Conservation (phyloP, 306 rosid genomes). For the Inga laurina region DNA sequence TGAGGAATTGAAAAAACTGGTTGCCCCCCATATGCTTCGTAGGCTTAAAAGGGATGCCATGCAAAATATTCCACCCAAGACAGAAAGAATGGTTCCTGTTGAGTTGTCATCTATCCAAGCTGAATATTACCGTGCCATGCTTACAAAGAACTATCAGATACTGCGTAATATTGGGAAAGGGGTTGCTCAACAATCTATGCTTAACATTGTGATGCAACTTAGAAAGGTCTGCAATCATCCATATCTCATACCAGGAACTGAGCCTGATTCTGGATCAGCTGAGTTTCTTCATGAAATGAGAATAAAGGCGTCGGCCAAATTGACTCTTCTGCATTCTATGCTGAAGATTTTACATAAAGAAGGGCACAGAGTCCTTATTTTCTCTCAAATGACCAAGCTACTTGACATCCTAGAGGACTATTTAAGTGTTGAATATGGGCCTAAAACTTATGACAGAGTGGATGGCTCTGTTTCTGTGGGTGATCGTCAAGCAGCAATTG, state of each 20-base stretch:
- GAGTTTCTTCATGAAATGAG: slow-evolving; percentile 99
- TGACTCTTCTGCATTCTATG: slow-evolving; percentile 95
- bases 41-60: slow-evolving; percentile 98
- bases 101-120: slow-evolving; percentile 99
- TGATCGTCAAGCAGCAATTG: slow-evolving; percentile 95
- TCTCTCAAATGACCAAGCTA: slow-evolving; percentile 99
- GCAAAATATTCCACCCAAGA: slow-evolving; percentile 99
- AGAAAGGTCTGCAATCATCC: slow-evolving; percentile 99
- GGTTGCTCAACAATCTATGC: slow-evolving; percentile 92
- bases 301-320: slow-evolving; percentile 98
- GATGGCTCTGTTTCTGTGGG: slow-evolving; percentile 95
- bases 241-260: slow-evolving; percentile 98
- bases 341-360: slow-evolving; percentile 79
- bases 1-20: slow-evolving; percentile 96
- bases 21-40: slow-evolving; percentile 99
- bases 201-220: slow-evolving; percentile 97
- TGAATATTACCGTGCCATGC: slow-evolving; percentile 99
- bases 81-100: slow-evolving; percentile 99
- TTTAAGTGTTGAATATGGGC: slow-evolving; percentile 87
- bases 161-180: slow-evolving; percentile 97
- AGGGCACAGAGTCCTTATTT: slow-evolving; percentile 94
- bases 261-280: slow-evolving; percentile 90
- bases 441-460: slow-evolving; percentile 96
- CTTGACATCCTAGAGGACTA: slow-evolving; percentile 99
- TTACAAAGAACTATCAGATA: slow-evolving; percentile 94